Conservation (phyloP, 768 basidiomycete species). For the Phylloporus sp. region DNA sequence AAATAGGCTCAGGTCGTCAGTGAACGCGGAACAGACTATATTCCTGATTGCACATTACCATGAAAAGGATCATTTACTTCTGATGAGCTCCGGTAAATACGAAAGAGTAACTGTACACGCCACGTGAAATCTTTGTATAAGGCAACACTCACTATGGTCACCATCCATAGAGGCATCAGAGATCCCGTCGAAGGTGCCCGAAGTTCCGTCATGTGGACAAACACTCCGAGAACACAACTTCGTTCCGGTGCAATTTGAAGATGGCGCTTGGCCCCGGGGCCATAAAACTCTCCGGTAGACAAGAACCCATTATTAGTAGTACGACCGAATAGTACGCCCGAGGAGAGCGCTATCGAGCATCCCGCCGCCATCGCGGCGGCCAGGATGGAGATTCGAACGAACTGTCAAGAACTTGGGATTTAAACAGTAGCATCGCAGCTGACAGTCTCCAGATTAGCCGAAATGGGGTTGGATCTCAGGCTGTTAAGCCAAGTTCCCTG, state of each 20-base stretch:
- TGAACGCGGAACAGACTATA: slow-evolving; percentile 1
- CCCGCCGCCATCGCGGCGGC: slow-evolving; percentile 27
- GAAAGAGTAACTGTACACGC: neutral
- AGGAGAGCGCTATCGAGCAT: slow-evolving; percentile 10
- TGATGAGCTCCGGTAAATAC: slow-evolving; percentile 5
- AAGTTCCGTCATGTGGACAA: slow-evolving; percentile 3
- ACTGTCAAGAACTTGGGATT: neutral
- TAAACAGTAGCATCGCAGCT: neutral
- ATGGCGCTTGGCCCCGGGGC: slow-evolving; percentile 3
- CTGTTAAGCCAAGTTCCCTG: neutral
- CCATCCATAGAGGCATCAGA: slow-evolving; percentile 11
- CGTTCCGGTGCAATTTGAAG: slow-evolving; percentile 6
- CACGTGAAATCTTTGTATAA: slow-evolving; percentile 3
- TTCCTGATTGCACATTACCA: slow-evolving; percentile 3
- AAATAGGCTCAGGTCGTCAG: slow-evolving; percentile 6
- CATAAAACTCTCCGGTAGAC: slow-evolving; percentile 5
- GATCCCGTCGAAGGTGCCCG: slow-evolving; percentile 6
- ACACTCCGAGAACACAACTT: slow-evolving; percentile 4
- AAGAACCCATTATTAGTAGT: slow-evolving; percentile 11
- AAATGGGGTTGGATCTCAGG: slow-evolving; percentile 14
- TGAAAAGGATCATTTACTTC: neutral
- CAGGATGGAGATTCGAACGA: slow-evolving; percentile 18
- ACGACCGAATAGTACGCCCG: slow-evolving; percentile 20
- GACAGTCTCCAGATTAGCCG: slow-evolving; percentile 13
- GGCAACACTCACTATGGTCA: neutral